Percentiles rank a stretch among this genome's conserved stretches.
These are phyloP conservation scores for Phanerochaete carnosa DNA, from an alignment of 768 basidiomycete species.

Conservation along the genomic window DNA sequence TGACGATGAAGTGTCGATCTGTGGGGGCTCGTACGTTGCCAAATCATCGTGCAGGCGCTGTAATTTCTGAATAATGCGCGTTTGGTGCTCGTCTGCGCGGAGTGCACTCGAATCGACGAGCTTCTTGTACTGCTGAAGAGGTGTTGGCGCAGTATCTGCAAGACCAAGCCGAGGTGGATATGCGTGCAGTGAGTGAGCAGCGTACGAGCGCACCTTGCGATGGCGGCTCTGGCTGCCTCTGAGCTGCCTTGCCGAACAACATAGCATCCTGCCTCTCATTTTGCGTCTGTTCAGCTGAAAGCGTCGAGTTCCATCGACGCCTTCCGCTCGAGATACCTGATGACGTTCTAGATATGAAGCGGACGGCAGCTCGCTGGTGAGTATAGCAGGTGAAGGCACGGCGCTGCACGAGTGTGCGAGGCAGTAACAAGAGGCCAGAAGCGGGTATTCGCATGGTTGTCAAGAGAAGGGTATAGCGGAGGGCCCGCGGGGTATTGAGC, in stretches of 20 bases:
- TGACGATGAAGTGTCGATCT: slow-evolving; percentile 41
- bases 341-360: slow-evolving; percentile 8
- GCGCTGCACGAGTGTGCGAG: neutral
- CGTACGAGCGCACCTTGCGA: neutral
- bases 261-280: neutral
- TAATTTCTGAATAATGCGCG: slow-evolving; percentile 76
- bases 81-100: slow-evolving; percentile 79
- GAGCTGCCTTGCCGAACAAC: slow-evolving; percentile 4
- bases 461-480: neutral
- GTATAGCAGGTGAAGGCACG: slow-evolving; percentile 3
- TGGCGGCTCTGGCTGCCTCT: neutral
- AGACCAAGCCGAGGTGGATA: neutral
- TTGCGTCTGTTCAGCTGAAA: slow-evolving; percentile 1
- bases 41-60: slow-evolving; percentile 78
- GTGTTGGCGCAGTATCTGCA: slow-evolving; percentile 13
- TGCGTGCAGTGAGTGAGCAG: neutral
- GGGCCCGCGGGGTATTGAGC: neutral
- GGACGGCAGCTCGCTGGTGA: slow-evolving; percentile 10
- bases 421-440: neutral
- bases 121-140: slow-evolving; percentile 39
- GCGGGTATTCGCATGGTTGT: neutral
- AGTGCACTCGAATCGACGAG: slow-evolving; percentile 53
- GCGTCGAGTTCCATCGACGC: slow-evolving; percentile 8
- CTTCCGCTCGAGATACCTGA: neutral
- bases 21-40: slow-evolving; percentile 65